A percentile compares a stretch with the other conserved stretches of the same genome.
These are phyloP conservation scores for Trametes coccinea DNA, from an alignment of 768 basidiomycete species.

Conservation along the genomic window DNA sequence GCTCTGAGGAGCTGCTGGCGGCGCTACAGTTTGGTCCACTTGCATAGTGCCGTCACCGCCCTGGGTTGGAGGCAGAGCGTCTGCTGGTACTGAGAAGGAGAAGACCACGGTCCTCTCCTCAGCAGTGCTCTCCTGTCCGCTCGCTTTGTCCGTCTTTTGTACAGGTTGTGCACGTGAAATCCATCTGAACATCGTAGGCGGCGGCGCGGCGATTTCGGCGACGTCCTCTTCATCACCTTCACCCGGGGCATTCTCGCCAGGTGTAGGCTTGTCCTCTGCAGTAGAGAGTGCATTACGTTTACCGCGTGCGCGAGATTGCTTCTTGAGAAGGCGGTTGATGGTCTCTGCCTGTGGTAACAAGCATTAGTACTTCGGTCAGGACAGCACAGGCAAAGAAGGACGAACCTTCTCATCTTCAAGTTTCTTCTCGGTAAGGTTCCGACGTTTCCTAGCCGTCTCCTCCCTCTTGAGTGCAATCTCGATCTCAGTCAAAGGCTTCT, in stretches of 20 bases:
- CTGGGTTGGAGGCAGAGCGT: constrained; percentile 27
- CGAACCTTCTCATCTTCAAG: constrained; percentile 81
- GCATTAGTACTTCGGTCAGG: neutral
- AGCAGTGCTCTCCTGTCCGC: neutral
- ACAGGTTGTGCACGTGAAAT: constrained; percentile 52
- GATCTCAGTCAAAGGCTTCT: constrained; percentile 67
- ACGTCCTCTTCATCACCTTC: constrained; percentile 46
- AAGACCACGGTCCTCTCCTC: constrained; percentile 40
- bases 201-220: constrained; percentile 31
- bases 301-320: constrained; percentile 69
- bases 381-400: neutral
- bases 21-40: neutral
- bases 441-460: constrained; percentile 81
- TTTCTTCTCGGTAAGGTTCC: constrained; percentile 79
- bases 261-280: constrained; percentile 43
- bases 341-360: constrained; percentile 64
- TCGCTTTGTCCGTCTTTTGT: constrained; percentile 1
- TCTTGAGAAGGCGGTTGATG: constrained; percentile 86
- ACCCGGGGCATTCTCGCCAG: constrained; percentile 35
- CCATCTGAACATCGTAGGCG: constrained; percentile 72
- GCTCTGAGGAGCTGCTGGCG: constrained; percentile 5
- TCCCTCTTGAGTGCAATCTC: constrained; percentile 75
- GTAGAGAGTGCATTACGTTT: constrained; percentile 55
- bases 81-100: constrained; percentile 55
- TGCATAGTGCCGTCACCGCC: constrained; percentile 19